Conservation (phyloP, 129 eudicot genomes). For the Gnaphalium uliginosum region DNA sequence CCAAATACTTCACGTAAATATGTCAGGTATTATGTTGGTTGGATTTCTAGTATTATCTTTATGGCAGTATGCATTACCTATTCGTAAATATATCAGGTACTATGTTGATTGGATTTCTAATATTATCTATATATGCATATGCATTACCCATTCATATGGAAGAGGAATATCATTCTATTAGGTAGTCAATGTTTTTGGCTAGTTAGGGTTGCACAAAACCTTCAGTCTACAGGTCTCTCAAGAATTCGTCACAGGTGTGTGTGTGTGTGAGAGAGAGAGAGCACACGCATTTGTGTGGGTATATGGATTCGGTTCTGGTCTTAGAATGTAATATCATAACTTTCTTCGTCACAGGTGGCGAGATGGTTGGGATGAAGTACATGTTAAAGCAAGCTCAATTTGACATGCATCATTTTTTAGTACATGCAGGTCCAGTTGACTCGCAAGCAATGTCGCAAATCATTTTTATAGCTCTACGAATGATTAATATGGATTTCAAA, state of each 20-base stretch:
- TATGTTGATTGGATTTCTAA: background rate
- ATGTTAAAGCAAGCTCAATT: too few relatives aligned
- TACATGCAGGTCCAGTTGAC: too few relatives aligned
- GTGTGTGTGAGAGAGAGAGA: too few relatives aligned
- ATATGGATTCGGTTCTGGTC: too few relatives aligned
- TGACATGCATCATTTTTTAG: too few relatives aligned
- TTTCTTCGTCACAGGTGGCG: too few relatives aligned
- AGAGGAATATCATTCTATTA: background rate
- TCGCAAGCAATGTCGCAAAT: too few relatives aligned
- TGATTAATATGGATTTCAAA: too few relatives aligned
- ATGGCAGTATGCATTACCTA: background rate
- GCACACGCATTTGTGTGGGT: background rate
- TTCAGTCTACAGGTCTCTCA: background rate
- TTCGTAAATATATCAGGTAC: slow-evolving; percentile 30
- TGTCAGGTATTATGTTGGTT: slow-evolving; percentile 16
- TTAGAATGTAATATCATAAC: too few relatives aligned
- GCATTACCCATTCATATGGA: background rate
- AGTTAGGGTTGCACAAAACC: background rate
- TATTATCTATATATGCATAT: background rate
- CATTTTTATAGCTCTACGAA: too few relatives aligned
- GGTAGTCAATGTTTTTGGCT: background rate
- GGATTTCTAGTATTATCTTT: background rate
- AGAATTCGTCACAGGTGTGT: background rate
- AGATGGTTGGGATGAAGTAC: too few relatives aligned
- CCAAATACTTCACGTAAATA: slow-evolving; percentile 32